phyloP scores from a whole-genome alignment of 805 yeast genomes.

The Cyberlindnera nakhonratchasimensis region DNA sequence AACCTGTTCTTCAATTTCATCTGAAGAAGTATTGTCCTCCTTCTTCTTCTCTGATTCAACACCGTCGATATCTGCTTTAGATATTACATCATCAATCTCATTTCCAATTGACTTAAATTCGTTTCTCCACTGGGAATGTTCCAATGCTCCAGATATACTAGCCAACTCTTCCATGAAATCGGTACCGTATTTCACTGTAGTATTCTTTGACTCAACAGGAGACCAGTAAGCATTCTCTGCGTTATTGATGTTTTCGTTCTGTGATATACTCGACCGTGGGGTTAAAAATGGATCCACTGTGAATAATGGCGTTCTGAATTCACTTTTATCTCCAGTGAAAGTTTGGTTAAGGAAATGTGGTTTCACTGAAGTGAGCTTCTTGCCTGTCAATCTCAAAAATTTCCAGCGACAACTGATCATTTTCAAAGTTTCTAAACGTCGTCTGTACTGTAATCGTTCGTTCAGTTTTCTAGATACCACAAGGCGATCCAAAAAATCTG shows the following conservation, averaged over 20 bases:
- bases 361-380: constrained; percentile 3
- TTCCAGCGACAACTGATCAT: constrained; percentile 37
- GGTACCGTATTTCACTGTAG: constrained; percentile 3
- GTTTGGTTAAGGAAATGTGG: constrained; percentile 3
- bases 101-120: constrained; percentile 17
- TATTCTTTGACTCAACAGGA: constrained; percentile 3
- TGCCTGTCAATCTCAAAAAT: constrained; percentile 20
- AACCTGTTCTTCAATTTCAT: constrained; percentile 3
- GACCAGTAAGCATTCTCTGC: constrained; percentile 22
- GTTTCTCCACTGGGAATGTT: constrained; percentile 20
- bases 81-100: constrained; percentile 14
- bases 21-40: constrained; percentile 3
- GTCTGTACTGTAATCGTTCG: constrained; percentile 34
- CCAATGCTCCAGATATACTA: constrained; percentile 17
- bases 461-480: constrained; percentile 56
- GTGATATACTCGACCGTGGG: constrained; percentile 9
- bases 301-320: background rate
- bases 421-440: constrained; percentile 31
- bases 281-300: constrained; percentile 4
- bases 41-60: background rate
- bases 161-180: constrained; percentile 14
- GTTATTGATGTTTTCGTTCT: background rate
- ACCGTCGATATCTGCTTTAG: background rate
- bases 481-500: constrained; percentile 64
- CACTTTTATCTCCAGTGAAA: background rate